phyloP scores from a whole-genome alignment of 2,329 filamentous ascomycete genomes.

The Fusarium sp. region DNA sequence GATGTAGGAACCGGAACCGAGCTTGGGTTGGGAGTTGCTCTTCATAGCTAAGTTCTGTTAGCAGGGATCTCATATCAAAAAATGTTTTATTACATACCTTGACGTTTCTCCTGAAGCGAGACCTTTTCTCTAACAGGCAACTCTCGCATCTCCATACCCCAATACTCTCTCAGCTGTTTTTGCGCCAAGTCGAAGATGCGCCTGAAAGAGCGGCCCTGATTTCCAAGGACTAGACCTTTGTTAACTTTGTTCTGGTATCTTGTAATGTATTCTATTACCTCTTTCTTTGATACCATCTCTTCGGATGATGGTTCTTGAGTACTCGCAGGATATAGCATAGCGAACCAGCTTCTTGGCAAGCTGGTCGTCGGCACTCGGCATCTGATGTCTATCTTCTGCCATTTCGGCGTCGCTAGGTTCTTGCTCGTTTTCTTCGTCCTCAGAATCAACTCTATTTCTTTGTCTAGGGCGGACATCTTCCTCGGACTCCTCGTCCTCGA shows the following conservation, averaged over 20 bases:
- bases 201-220: conserved; percentile 78
- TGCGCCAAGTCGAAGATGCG: conserved; percentile 83
- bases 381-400: conserved; percentile 49
- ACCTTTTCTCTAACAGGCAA: conserved; percentile 84
- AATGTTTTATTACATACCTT: conserved; percentile 62
- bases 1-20: conserved; percentile 78
- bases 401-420: conserved; percentile 56
- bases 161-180: conserved; percentile 73
- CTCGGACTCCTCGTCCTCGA: conserved; percentile 51
- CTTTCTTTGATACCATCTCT: conserved; percentile 73
- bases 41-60: conserved; percentile 53
- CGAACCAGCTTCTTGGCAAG: conserved; percentile 76
- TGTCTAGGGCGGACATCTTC: conserved; percentile 51
- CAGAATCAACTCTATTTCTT: conserved; percentile 49
- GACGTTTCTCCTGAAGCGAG: conserved; percentile 80
- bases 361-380: conserved; percentile 61
- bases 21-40: conserved; percentile 64
- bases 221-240: conserved; percentile 72
- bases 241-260: conserved; percentile 10
- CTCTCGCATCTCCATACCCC: conserved; percentile 94
- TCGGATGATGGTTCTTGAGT: conserved; percentile 69
- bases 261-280: conserved; percentile 55
- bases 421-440: conserved; percentile 48
- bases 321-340: conserved; percentile 75
- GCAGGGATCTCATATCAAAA: background rate